These are phyloP conservation scores for Decorospora gaudefroyi DNA, from an alignment of 2,329 filamentous ascomycete species.

Conservation along the genomic window DNA sequence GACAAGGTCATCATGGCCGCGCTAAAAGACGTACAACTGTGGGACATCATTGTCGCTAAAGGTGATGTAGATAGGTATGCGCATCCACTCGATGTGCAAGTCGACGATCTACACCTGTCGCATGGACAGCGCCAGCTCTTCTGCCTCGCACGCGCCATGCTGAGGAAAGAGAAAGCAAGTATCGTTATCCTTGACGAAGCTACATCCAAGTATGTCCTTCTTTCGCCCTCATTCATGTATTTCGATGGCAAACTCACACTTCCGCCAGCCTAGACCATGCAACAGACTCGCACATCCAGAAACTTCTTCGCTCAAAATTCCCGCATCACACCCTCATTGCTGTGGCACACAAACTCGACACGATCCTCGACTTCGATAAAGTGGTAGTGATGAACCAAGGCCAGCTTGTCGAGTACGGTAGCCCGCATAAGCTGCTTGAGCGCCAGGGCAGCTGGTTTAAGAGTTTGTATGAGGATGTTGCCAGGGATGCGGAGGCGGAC, in stretches of 20 bases:
- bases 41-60: conserved; percentile 45
- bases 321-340: conserved; percentile 62
- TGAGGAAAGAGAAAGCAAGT: conserved; percentile 44
- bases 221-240: neutral
- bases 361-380: conserved; percentile 59
- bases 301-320: conserved; percentile 60
- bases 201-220: conserved; percentile 37
- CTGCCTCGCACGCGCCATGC: conserved; percentile 63
- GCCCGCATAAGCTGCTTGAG: conserved; percentile 37
- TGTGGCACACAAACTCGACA: conserved; percentile 61
- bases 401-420: conserved; percentile 52
- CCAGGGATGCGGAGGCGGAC: conserved; percentile 1
- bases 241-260: conserved; percentile 10
- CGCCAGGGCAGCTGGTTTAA: conserved; percentile 41
- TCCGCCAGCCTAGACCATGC: conserved; percentile 57
- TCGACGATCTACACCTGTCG: conserved; percentile 40
- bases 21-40: conserved; percentile 55
- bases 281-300: conserved; percentile 63
- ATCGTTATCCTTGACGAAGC: conserved; percentile 44
- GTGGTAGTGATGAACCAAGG: conserved; percentile 59
- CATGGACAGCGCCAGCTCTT: conserved; percentile 67
- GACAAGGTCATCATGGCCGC: conserved; percentile 51
- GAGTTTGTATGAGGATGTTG: conserved; percentile 35
- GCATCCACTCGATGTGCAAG: conserved; percentile 39
- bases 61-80: conserved; percentile 38